Base-by-base conservation (phyloP, 192 early-diverging fungal species). In the Cetraspora pellucida region DNA sequence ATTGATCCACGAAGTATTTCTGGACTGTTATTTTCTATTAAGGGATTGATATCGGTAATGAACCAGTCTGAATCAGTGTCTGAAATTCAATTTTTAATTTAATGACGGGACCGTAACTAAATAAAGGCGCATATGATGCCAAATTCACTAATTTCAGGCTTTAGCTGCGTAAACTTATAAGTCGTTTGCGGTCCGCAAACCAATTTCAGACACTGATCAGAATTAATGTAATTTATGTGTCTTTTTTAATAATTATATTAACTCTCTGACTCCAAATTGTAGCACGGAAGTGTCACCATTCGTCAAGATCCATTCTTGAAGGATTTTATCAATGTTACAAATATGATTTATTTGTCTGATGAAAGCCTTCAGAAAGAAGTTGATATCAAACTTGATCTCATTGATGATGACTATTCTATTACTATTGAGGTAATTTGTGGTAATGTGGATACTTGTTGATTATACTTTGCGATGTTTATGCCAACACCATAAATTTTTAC, bases 221-320 rank as follows among this genome's bases (percentile, higher is more conserved):
- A 50, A 4, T 44, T 61, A 31, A 17, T 49, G 10, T 17, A 17
- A n/a, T 8, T 60, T 47, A 44, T 21, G 28, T 64, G 14, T 23
- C 27, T 47, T 5, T 54, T 4, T 19, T 19, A 16, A 1, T 19
- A 54, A 54, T 19, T 19, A 14, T 14, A 17, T 72, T 25, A 17
- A 21, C 3, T 19, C 10, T 72, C 3, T 72, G 17, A 25, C 6
- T 54, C n/a, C n/a, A 44, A 31, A 13, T 17, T 55, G 17, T 63
- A 76, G 74, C 59, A 66, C 4, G 74, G 74, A 66, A 76, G 74
- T 47, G 61, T 76, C 65, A 49, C 54, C n/a, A 54, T 76, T 66
- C 74, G 74, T 66, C 61, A 66, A 44, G 74, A 76, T 66, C 27
- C 63, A 63, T 1, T 43, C 4, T 13, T 25, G 4, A 28, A 75